Evolutionary conservation across 1,284 basidiomycete species (phyloP).

Genomic region (Austroboletus novae-zelandiae): DNA sequence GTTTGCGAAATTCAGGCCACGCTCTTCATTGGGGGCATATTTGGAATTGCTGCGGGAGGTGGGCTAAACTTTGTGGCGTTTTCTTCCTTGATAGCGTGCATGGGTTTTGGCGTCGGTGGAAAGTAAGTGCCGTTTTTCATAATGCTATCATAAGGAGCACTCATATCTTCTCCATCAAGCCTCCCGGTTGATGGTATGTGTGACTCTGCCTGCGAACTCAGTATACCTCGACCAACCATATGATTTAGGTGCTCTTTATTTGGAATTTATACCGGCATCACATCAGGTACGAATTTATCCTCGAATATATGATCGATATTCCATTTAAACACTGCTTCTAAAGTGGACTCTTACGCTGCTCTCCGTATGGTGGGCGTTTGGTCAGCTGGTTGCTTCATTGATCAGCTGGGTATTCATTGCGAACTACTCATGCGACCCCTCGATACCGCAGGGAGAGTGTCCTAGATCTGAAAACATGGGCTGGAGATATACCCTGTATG

Average conservation of each 20-base stretch:
- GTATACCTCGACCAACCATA: neutral
- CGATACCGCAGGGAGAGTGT: slow-evolving; percentile 37
- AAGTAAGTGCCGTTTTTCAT: slow-evolving; percentile 38
- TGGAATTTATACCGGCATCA: slow-evolving; percentile 53
- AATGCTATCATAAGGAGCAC: neutral
- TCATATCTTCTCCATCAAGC: slow-evolving; percentile 21
- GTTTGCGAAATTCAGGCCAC: slow-evolving; percentile 37
- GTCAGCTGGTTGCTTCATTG: slow-evolving; percentile 52
- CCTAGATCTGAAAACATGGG: slow-evolving; percentile 50
- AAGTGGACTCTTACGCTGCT: slow-evolving; percentile 65
- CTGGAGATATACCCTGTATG: slow-evolving; percentile 61
- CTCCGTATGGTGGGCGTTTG: slow-evolving; percentile 65
- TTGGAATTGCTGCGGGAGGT: slow-evolving; percentile 57
- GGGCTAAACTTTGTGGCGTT: slow-evolving; percentile 51
- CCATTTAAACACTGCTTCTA: slow-evolving; percentile 3
- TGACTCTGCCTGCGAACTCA: neutral
- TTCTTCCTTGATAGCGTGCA: slow-evolving; percentile 48
- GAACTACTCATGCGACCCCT: slow-evolving; percentile 44
- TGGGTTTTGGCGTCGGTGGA: slow-evolving; percentile 58
- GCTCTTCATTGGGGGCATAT: slow-evolving; percentile 55
- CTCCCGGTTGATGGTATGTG: slow-evolving; percentile 52
- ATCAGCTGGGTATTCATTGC: slow-evolving; percentile 52
- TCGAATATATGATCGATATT: neutral
- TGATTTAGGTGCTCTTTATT: slow-evolving; percentile 46
- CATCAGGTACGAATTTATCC: slow-evolving; percentile 38